Percentiles rank a stretch among this genome's conserved stretches.
These are phyloP conservation scores for Cladosporium phlei DNA, from an alignment of 2,329 filamentous ascomycete genomes.

Conservation along the genomic window DNA sequence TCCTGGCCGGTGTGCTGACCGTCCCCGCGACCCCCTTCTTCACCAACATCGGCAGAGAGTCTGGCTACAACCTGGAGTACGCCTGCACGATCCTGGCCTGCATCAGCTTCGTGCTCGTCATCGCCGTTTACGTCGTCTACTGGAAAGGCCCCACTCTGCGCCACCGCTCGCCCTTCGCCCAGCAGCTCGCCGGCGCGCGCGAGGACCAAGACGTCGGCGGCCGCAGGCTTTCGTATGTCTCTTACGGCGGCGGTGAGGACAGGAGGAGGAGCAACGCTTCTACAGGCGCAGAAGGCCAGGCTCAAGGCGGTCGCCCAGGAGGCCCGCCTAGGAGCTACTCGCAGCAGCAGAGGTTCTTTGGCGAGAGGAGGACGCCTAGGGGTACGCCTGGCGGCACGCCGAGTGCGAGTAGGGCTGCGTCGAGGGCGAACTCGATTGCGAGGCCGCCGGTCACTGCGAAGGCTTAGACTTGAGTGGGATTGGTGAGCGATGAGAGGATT, in stretches of 20 bases:
- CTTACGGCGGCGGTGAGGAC: slow-evolving; percentile 23
- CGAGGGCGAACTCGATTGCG: slow-evolving; percentile 17
- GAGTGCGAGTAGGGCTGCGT: slow-evolving; percentile 20
- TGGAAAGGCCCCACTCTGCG: slow-evolving; percentile 52
- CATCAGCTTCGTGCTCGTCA: slow-evolving; percentile 48
- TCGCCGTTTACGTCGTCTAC: slow-evolving; percentile 55
- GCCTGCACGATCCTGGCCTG: slow-evolving; percentile 54
- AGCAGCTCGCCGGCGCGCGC: slow-evolving; percentile 34
- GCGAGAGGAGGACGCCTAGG: slow-evolving; percentile 24
- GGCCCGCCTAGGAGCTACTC: slow-evolving; percentile 21
- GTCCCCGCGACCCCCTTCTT: slow-evolving; percentile 63
- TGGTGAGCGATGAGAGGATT: no score
- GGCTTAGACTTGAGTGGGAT: not conserved
- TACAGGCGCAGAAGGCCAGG: slow-evolving; percentile 4
- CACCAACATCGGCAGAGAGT: slow-evolving; percentile 33
- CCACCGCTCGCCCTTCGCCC: slow-evolving; percentile 49
- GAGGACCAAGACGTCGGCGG: slow-evolving; percentile 22
- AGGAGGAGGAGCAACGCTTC: slow-evolving; percentile 4
- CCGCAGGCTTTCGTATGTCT: slow-evolving; percentile 24
- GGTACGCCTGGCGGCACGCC: slow-evolving; percentile 27
- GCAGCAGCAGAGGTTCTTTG: slow-evolving; percentile 28
- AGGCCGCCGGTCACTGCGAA: not conserved
- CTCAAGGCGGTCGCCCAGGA: slow-evolving; percentile 4
- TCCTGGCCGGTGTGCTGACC: slow-evolving; percentile 68
- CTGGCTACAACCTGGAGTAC: slow-evolving; percentile 46